Base-by-base conservation (phyloP, 306 rosid genomes). In the Quercus engelmannii region DNA sequence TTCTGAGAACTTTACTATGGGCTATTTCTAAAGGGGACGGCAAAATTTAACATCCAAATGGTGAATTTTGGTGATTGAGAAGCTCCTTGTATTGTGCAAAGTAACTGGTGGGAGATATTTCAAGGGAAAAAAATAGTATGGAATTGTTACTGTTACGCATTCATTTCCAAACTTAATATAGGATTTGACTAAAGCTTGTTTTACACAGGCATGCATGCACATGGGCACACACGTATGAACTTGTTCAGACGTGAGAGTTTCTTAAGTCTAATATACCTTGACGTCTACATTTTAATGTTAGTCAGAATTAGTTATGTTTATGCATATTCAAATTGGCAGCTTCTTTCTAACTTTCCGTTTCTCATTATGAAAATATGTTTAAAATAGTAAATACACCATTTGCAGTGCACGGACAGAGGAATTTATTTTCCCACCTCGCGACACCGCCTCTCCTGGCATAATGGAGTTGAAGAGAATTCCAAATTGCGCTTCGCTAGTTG, bases 401-500 rank as follows among this genome's bases (percentile, higher is more conserved):
- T 82, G 85, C 93, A 94, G 98, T 69, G 89, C 85, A 83, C 89
- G 83, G 77, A 62, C 77, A 56, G 92, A 87, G 18, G 30, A 76
- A 58, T 84, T 76, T 71, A 86, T 75, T 73, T 35, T 91, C 79
- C 97, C 96, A 18, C 79, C 86, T 69, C 76, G 77, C 71, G 88
- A 87, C 76, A 83, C 75, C 55, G 61, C 79, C 25, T 92, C 92
- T 71, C 94, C 96, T 76, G 92, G 89, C 83, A 83, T 94, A 82
- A 90, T 90, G 88, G 96, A 89, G 69, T 85, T 92, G 86, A 92
- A 92, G 88, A 84, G 74, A 85, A 81, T 92, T 80, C 97, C 97
- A 54, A 82, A 86, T 65, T 90, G 86, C 74, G 71, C 90, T 83
- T 74, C 84, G 85, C 89, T 92, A 72, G 85, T 94, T 80, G 88